These are phyloP conservation scores for Balakata baccata DNA, from an alignment of 345 rosid genomes.

Conservation along the genomic window DNA sequence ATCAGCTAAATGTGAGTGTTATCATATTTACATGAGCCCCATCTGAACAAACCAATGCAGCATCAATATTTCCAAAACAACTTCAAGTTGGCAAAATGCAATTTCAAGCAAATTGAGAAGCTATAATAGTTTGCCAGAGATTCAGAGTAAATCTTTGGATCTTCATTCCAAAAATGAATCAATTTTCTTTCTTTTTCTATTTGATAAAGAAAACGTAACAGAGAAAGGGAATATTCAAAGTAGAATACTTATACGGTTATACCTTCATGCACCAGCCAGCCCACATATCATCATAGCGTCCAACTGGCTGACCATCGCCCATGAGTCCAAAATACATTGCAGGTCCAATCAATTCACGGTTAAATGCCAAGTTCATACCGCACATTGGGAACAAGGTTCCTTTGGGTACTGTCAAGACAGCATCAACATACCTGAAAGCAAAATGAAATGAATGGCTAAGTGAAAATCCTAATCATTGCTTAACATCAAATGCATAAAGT, in stretches of 20 bases:
- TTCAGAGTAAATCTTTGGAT: too few species aligned
- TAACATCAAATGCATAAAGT: not conserved
- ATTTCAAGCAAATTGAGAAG: not conserved
- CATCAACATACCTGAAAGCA: slow-evolving; percentile 45
- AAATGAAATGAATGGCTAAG: not conserved
- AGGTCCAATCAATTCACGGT: slow-evolving; percentile 52
- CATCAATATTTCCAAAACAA: not conserved
- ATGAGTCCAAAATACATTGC: slow-evolving; percentile 63
- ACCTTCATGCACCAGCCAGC: slow-evolving; percentile 67
- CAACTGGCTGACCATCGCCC: slow-evolving; percentile 55
- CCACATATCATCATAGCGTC: slow-evolving; percentile 60
- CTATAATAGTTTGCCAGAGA: too few species aligned
- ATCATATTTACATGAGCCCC: not conserved
- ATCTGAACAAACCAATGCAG: not conserved
- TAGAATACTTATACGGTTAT: too few species aligned
- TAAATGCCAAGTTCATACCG: slow-evolving; percentile 50
- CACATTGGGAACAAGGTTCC: slow-evolving; percentile 55
- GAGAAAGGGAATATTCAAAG: too few species aligned
- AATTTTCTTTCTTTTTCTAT: too few species aligned
- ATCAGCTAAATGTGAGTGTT: not conserved
- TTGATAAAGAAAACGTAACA: too few species aligned
- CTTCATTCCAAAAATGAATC: too few species aligned
- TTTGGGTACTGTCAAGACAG: slow-evolving; percentile 46
- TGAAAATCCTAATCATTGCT: not conserved
- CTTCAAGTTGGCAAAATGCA: not conserved